A percentile compares a stretch with the other conserved stretches of the same genome.
Evolutionary conservation across 768 basidiomycete species (phyloP).

Genomic region (Leccinum subgranulosum): DNA sequence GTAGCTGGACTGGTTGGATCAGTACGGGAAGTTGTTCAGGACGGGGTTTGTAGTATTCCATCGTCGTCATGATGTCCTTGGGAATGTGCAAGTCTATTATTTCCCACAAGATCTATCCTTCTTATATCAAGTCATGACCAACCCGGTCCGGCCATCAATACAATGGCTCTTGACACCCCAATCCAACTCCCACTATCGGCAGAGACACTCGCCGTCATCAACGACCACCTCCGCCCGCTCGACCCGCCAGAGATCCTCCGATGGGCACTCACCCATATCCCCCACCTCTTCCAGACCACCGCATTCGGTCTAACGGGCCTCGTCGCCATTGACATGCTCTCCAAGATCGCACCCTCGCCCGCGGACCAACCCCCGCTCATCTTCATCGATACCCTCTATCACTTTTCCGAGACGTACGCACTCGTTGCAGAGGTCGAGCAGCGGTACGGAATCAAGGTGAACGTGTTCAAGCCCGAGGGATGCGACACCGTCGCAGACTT

Average conservation of each 20-base stretch:
- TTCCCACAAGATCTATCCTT: background rate
- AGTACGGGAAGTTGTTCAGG: conserved; percentile 18
- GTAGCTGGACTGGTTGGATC: conserved; percentile 12
- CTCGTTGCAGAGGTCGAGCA: conserved; percentile 80
- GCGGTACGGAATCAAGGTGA: conserved; percentile 66
- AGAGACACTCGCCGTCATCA: conserved; percentile 64
- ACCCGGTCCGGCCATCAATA: background rate
- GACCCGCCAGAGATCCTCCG: conserved; percentile 79
- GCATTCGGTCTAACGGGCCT: conserved; percentile 96
- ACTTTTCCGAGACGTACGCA: conserved; percentile 90
- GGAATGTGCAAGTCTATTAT: background rate
- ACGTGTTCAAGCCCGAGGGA: conserved; percentile 76
- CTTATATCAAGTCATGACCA: background rate
- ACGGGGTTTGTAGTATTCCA: conserved; percentile 30
- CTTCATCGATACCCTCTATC: conserved; percentile 96
- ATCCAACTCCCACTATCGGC: conserved; percentile 55
- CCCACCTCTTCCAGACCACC: conserved; percentile 87
- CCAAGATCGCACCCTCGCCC: conserved; percentile 59
- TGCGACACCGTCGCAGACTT: conserved; percentile 71
- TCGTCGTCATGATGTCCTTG: conserved; percentile 2
- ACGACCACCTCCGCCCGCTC: conserved; percentile 66
- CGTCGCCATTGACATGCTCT: conserved; percentile 92
- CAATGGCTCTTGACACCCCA: conserved; percentile 33
- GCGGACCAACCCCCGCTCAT: conserved; percentile 73
- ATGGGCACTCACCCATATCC: conserved; percentile 82